phyloP scores from a whole-genome alignment of 345 rosid species.

The Hypericum perforatum region DNA sequence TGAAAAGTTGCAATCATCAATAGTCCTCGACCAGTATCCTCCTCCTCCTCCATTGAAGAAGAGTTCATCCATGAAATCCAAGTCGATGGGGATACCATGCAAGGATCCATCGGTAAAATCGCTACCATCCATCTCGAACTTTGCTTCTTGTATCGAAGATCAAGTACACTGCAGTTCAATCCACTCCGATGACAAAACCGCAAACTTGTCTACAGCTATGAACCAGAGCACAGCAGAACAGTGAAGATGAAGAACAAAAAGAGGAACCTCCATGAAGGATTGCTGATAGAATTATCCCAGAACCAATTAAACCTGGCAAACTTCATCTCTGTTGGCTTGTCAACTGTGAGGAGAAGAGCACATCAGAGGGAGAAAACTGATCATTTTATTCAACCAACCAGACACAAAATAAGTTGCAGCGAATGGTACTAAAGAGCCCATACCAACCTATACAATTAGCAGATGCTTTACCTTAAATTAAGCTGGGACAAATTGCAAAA shows the following conservation, averaged over 20 bases:
- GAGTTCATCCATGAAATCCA: conserved; percentile 83
- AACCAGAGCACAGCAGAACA: conserved; percentile 39
- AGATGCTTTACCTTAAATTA: too few relatives aligned
- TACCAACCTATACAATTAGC: too few relatives aligned
- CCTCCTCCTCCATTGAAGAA: conserved; percentile 52
- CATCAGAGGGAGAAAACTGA: too few relatives aligned
- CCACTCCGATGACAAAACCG: background rate
- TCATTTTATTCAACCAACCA: too few relatives aligned
- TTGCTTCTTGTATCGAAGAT: conserved; percentile 14
- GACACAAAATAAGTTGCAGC: too few relatives aligned
- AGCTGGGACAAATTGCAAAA: too few relatives aligned
- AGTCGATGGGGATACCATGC: conserved; percentile 54
- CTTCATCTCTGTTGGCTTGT: too few relatives aligned
- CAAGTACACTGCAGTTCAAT: background rate
- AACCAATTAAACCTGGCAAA: background rate
- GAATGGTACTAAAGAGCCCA: too few relatives aligned
- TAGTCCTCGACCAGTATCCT: conserved; percentile 58
- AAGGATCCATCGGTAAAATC: conserved; percentile 33
- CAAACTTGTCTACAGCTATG: conserved; percentile 16
- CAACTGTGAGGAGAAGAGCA: too few relatives aligned
- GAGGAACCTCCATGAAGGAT: conserved; percentile 60
- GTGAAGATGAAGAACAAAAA: conserved; percentile 53
- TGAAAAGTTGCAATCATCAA: conserved; percentile 31
- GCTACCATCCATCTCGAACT: conserved; percentile 43
- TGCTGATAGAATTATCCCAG: conserved; percentile 1